Evolutionary conservation across 305 asterid genomes (phyloP).

Genomic region (Nicotiana rustica): DNA sequence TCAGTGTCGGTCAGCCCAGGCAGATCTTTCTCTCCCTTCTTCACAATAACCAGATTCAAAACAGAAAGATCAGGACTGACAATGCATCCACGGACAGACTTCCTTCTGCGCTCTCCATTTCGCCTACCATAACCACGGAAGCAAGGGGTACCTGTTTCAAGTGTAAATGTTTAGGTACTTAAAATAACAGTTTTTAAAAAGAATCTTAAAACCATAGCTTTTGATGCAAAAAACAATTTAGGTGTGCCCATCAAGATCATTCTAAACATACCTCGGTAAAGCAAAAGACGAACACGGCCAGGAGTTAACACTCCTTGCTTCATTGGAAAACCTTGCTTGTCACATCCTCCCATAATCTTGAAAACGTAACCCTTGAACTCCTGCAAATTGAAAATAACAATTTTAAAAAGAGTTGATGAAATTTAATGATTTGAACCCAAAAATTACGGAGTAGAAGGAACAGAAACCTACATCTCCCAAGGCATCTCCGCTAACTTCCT

Average conservation of each 20-base stretch:
- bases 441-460: background rate
- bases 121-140: slow-evolving; percentile 35
- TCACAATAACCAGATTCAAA: slow-evolving; percentile 35
- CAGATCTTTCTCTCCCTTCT: slow-evolving; percentile 32
- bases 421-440: background rate
- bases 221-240: background rate
- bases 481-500: slow-evolving; percentile 37
- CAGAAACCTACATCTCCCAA: slow-evolving; percentile 32
- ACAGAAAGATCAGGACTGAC: slow-evolving; percentile 36
- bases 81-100: slow-evolving; percentile 38
- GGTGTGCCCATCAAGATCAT: background rate
- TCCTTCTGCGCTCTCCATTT: slow-evolving; percentile 35
- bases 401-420: background rate
- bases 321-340: slow-evolving; percentile 34
- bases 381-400: background rate
- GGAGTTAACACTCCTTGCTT: slow-evolving; percentile 38
- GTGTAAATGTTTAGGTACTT: background rate
- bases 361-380: slow-evolving; percentile 33
- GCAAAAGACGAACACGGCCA: slow-evolving; percentile 33
- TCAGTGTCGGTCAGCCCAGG: slow-evolving; percentile 36
- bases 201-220: background rate
- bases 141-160: slow-evolving; percentile 33
- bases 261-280: slow-evolving; percentile 19
- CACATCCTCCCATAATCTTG: slow-evolving; percentile 34
- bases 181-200: background rate